Evolutionary conservation across 2,329 filamentous ascomycete species (phyloP), one percentile per base, ranked within the genome.

Genomic region (Coccinonectria pachysandricola): DNA sequence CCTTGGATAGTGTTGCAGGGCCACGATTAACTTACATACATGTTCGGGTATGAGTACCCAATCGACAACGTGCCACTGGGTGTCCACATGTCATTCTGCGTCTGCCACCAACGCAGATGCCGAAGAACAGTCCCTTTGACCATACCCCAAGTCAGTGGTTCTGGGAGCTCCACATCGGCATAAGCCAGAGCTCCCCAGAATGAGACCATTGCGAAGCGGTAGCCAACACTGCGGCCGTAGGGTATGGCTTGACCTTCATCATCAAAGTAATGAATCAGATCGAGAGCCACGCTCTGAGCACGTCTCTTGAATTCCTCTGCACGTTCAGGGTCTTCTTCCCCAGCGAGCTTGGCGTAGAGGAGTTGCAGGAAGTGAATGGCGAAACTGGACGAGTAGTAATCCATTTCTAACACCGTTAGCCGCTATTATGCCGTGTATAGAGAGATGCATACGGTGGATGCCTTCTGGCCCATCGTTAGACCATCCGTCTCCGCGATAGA

Each of bases 121-220:
- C 81, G 68, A 30, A 87, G 54, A 19, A 85, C 65, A 9, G 87
- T 66, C 3, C 82, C 81, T 52, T 84, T 85, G 10, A 86, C 75
- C 42, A 82, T 78, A 3, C 82, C 81, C 79, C 80, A 86, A 3
- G 75, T 79, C 27, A 87, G 57, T 0, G 81, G 79, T 6, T 63
- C 64, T 0, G 80, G 79, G 5, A 85, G 64, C 27, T 84, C 77
- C 26, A 85, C 75, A 38, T 75, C 75, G 4, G 80, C 79, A 43
- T 84, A 85, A 1, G 79, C 82, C 15, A 86, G 56, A 0, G 80
- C 77, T 8, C 79, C 76, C 81, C 81, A 87, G 56, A 87, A 87
- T 1, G 75, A 79, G n/a, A 79, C 75, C 75, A 86, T 86, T 24
- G 79, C 81, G 50, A 85, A 87, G n/a, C 81, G 71, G 50, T 88